Conservation (phyloP, 108 stramenopile species). For the Stephanodiscus minutulus region DNA sequence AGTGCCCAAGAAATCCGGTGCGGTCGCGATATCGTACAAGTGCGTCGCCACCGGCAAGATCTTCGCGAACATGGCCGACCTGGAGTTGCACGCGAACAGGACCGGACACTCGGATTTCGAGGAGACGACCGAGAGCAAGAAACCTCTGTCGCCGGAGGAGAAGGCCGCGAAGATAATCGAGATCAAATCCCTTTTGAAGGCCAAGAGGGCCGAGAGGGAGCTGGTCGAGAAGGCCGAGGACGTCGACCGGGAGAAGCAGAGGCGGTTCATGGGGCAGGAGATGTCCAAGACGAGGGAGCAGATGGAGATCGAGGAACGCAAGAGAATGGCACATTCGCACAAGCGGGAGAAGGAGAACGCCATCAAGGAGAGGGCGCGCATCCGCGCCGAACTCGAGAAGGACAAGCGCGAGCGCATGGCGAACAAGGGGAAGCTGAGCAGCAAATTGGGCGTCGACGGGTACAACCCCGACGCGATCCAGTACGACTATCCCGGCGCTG, state of each 20-base stretch:
- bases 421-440: slow-evolving; percentile 85
- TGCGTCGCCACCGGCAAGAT: slow-evolving; percentile 88
- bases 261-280: slow-evolving; percentile 82
- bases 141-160: slow-evolving; percentile 88
- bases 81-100: slow-evolving; percentile 91
- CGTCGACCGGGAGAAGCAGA: slow-evolving; percentile 83
- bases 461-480: slow-evolving; percentile 93
- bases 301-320: slow-evolving; percentile 85
- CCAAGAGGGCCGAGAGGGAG: slow-evolving; percentile 83
- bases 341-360: slow-evolving; percentile 80
- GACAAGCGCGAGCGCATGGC: slow-evolving; percentile 88
- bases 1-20: slow-evolving; percentile 33
- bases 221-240: slow-evolving; percentile 86
- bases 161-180: slow-evolving; percentile 87
- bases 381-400: slow-evolving; percentile 89
- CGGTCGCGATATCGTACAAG: slow-evolving; percentile 79
- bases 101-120: slow-evolving; percentile 91
- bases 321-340: slow-evolving; percentile 63
- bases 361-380: slow-evolving; percentile 81
- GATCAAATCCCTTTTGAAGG: slow-evolving; percentile 85
- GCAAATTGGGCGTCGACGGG: slow-evolving; percentile 88
- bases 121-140: slow-evolving; percentile 78
- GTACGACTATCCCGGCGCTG: slow-evolving; percentile 63
- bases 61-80: slow-evolving; percentile 82
- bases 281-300: slow-evolving; percentile 84